Evolutionary conservation across 352 stramenopile species (phyloP).

Genomic region (Globisporangium parvum): DNA sequence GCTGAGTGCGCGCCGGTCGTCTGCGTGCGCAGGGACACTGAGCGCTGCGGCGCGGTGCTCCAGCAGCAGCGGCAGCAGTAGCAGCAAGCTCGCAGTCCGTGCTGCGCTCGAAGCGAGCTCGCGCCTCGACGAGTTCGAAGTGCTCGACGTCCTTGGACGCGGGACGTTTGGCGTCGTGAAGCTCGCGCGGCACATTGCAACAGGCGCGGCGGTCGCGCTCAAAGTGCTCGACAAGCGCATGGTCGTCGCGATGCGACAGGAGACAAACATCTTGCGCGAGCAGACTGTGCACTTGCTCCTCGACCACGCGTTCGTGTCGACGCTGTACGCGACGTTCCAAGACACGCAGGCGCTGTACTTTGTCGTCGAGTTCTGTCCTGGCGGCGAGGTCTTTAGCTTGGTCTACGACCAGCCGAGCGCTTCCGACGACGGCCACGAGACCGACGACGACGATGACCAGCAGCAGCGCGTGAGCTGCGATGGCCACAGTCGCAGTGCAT

Average conservation of each 20-base stretch:
- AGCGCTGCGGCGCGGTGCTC: constrained; percentile 12
- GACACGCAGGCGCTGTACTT: constrained; percentile 80
- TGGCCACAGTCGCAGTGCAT: background rate
- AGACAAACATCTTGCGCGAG: constrained; percentile 76
- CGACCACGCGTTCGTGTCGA: constrained; percentile 61
- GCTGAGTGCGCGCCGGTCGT: constrained; percentile 17
- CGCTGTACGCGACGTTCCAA: constrained; percentile 72
- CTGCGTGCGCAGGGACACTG: constrained; percentile 4
- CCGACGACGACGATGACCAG: constrained; percentile 16
- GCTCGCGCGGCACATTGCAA: constrained; percentile 55
- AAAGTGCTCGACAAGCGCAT: constrained; percentile 75
- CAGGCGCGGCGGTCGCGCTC: constrained; percentile 54
- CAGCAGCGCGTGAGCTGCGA: background rate
- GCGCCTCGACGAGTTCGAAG: constrained; percentile 46
- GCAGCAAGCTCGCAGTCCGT: constrained; percentile 1
- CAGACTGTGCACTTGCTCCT: constrained; percentile 57
- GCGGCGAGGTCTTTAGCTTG: constrained; percentile 74
- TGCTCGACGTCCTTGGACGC: constrained; percentile 65
- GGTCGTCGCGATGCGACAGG: constrained; percentile 62
- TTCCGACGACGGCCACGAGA: constrained; percentile 25
- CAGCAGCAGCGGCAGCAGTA: constrained; percentile 19
- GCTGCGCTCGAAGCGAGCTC: constrained; percentile 29
- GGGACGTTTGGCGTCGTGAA: constrained; percentile 80
- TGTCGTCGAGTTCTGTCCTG: constrained; percentile 69
- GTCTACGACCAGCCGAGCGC: constrained; percentile 27